Evolutionary conservation across 805 yeast genomes (phyloP).

Genomic region (Danielia reshetovae): DNA sequence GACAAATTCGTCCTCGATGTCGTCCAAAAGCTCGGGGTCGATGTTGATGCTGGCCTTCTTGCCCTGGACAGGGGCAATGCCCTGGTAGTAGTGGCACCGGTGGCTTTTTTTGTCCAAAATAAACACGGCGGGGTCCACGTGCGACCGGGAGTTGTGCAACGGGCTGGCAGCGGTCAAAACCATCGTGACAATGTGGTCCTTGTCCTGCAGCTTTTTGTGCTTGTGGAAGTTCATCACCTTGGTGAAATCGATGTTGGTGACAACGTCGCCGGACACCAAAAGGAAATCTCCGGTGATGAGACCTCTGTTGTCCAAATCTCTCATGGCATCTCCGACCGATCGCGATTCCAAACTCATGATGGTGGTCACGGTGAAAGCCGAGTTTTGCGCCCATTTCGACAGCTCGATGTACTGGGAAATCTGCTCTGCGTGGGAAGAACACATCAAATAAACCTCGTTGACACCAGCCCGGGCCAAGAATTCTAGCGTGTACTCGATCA

Average conservation of each 20-base stretch:
- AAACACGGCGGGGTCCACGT: conserved; percentile 78
- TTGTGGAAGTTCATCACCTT: conserved; percentile 72
- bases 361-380: conserved; percentile 79
- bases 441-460: conserved; percentile 83
- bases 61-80: conserved; percentile 53
- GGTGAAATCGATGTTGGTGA: conserved; percentile 82
- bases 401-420: conserved; percentile 75
- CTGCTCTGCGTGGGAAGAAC: conserved; percentile 87
- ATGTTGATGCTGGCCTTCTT: conserved; percentile 46
- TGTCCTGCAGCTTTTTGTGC: conserved; percentile 66
- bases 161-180: conserved; percentile 83
- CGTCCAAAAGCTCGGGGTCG: conserved; percentile 80
- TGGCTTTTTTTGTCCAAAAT: conserved; percentile 69
- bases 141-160: conserved; percentile 78
- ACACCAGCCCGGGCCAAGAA: conserved; percentile 89
- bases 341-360: conserved; percentile 81
- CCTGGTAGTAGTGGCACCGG: conserved; percentile 82
- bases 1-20: conserved; percentile 64
- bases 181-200: conserved; percentile 93
- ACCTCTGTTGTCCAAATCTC: conserved; percentile 90
- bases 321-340: conserved; percentile 96
- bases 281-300: conserved; percentile 86
- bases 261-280: conserved; percentile 89
- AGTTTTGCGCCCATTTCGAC: conserved; percentile 67
- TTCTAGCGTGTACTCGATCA: conserved; percentile 91